Evolutionary conservation across 2,329 filamentous ascomycete genomes (phyloP).

Genomic region (Colletotrichum falcatum): DNA sequence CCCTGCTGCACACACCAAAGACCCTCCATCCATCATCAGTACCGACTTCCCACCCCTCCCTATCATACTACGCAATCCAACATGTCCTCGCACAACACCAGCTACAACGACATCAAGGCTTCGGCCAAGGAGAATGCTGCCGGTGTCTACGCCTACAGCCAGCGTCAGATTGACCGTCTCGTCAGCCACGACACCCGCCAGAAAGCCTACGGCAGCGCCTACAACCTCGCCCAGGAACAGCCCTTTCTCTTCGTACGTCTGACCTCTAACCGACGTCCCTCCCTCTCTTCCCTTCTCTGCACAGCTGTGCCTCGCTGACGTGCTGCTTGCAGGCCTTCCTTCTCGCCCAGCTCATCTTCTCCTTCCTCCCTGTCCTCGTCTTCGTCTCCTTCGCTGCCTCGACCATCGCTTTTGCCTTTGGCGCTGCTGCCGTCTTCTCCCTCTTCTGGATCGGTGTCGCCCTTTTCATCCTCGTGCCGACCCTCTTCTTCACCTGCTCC

Average conservation of each 20-base stretch:
- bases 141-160: conserved; percentile 54
- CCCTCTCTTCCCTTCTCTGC: not conserved
- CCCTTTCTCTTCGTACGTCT: conserved; percentile 76
- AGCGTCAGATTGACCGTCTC: conserved; percentile 60
- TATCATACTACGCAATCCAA: not conserved
- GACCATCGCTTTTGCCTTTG: conserved; percentile 71
- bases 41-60: not conserved
- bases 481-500: conserved; percentile 73
- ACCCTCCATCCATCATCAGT: not conserved
- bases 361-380: conserved; percentile 74
- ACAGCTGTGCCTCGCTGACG: conserved; percentile 28
- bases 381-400: conserved; percentile 76
- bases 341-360: conserved; percentile 72
- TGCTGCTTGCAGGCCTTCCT: conserved; percentile 70
- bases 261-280: not conserved
- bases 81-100: conserved; percentile 18
- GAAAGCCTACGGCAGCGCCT: conserved; percentile 64
- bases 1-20: not conserved
- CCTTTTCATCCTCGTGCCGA: conserved; percentile 75
- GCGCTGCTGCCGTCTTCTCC: conserved; percentile 72
- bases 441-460: conserved; percentile 77
- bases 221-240: conserved; percentile 69
- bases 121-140: conserved; percentile 51
- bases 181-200: conserved; percentile 72
- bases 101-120: conserved; percentile 44